Percentiles rank a stretch among this genome's conserved stretches.
Evolutionary conservation across 2,329 filamentous ascomycete species (phyloP).

Genomic region (Cordyceps pruinosa): DNA sequence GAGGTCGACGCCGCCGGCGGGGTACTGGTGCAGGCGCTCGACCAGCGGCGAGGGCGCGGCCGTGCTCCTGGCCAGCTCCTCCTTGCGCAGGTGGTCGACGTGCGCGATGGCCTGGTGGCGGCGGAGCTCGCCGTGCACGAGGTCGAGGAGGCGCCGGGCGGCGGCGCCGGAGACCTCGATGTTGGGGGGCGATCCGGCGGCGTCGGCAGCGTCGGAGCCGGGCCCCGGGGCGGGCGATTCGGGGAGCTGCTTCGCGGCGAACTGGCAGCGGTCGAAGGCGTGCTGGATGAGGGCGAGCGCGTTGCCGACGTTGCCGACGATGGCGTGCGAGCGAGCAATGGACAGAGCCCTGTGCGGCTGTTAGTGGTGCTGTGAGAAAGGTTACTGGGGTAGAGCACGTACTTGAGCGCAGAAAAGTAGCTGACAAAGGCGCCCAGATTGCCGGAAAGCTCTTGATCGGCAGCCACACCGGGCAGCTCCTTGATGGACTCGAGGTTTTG

Average conservation of each 20-base stretch:
- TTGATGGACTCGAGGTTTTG: conserved; percentile 88
- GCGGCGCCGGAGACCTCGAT: conserved; percentile 59
- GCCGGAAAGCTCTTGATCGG: conserved; percentile 66
- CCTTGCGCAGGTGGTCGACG: conserved; percentile 58
- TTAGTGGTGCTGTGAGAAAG: neutral
- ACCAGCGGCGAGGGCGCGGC: conserved; percentile 50
- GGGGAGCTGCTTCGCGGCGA: conserved; percentile 39
- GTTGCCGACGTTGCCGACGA: conserved; percentile 65
- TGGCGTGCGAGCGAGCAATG: conserved; percentile 75
- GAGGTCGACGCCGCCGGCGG: conserved; percentile 62
- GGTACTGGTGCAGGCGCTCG: conserved; percentile 70
- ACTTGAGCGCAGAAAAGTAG: conserved; percentile 89
- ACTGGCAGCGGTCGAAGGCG: conserved; percentile 56
- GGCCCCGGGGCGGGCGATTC: too few species aligned
- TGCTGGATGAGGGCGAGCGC: conserved; percentile 79
- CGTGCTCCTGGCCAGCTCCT: conserved; percentile 35
- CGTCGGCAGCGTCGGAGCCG: conserved; percentile 20
- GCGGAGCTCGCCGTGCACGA: conserved; percentile 65
- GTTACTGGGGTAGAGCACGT: conserved; percentile 22
- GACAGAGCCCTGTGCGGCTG: conserved; percentile 61
- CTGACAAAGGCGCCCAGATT: conserved; percentile 71
- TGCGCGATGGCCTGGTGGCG: conserved; percentile 82
- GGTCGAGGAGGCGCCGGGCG: conserved; percentile 49
- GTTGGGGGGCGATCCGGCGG: conserved; percentile 47
- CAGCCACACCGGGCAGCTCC: conserved; percentile 82